Conservation (phyloP, 306 rosid genomes). For the Citrullus colocynthis region DNA sequence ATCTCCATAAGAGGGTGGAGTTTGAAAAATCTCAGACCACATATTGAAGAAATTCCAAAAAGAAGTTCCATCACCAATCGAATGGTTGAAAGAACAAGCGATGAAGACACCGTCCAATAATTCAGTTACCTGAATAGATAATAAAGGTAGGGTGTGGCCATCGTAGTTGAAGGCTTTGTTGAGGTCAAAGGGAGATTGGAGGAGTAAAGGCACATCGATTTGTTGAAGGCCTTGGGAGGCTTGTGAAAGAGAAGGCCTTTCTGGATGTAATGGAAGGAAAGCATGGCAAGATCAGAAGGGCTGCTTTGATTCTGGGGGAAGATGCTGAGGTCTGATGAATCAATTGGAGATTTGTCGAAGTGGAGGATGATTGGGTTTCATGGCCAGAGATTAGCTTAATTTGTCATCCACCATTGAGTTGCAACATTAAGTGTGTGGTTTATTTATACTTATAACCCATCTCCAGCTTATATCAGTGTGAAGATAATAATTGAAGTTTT, state of each 20-base stretch:
- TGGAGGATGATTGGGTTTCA: background rate
- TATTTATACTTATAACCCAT: too few species aligned
- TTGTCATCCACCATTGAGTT: too few species aligned
- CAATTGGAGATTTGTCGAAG: slow-evolving; percentile 19
- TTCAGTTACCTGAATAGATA: slow-evolving; percentile 47
- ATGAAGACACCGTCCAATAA: slow-evolving; percentile 47
- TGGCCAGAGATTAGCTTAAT: too few species aligned
- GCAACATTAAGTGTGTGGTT: too few species aligned
- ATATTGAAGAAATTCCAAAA: slow-evolving; percentile 45
- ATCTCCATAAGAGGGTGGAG: background rate
- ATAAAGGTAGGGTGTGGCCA: slow-evolving; percentile 37
- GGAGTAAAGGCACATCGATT: slow-evolving; percentile 23
- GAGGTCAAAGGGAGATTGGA: slow-evolving; percentile 48
- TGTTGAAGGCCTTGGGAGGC: slow-evolving; percentile 6
- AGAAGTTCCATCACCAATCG: slow-evolving; percentile 29
- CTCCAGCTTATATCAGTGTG: too few species aligned
- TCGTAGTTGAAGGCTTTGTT: slow-evolving; percentile 39
- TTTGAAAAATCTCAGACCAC: slow-evolving; percentile 46
- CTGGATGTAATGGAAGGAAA: slow-evolving; percentile 40
- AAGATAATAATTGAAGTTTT: too few species aligned
- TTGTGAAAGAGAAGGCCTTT: slow-evolving; percentile 55
- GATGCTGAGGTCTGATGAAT: slow-evolving; percentile 14
- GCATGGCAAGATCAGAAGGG: slow-evolving; percentile 26
- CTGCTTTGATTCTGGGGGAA: slow-evolving; percentile 9
- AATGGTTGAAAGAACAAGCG: slow-evolving; percentile 47